phyloP scores from a whole-genome alignment of 129 eudicot genomes.

The Flaveria ramosissima region DNA sequence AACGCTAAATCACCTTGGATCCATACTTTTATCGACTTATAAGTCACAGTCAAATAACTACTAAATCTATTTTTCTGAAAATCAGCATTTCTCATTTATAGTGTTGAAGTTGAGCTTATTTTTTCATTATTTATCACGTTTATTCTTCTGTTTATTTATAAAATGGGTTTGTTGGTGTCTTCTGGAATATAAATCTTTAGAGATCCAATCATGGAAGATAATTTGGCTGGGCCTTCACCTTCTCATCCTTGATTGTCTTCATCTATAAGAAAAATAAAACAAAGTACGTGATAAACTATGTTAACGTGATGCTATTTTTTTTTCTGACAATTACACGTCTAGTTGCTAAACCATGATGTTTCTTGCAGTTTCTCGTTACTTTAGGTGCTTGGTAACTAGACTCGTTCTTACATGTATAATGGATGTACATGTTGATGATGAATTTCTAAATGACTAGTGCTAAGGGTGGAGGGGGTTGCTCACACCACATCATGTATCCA shows the following conservation, averaged over 20 bases:
- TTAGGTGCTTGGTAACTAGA: conserved; percentile 74
- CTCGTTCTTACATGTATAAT: neutral
- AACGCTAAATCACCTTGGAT: conserved; percentile 77
- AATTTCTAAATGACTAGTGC: neutral
- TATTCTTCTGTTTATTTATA: neutral
- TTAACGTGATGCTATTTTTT: neutral
- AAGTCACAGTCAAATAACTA: conserved; percentile 75
- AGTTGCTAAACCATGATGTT: conserved; percentile 85
- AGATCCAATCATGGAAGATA: conserved; percentile 87
- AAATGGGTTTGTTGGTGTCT: conserved; percentile 87
- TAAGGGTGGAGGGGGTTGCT: neutral
- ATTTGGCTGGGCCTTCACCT: conserved; percentile 48
- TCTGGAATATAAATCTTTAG: conserved; percentile 65
- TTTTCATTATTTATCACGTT: neutral
- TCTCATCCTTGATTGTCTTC: neutral
- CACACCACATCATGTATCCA: too few species aligned
- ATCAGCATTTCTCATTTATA: neutral
- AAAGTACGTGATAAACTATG: neutral
- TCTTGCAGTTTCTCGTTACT: conserved; percentile 88
- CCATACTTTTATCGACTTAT: conserved; percentile 77
- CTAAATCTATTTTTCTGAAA: neutral
- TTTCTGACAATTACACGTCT: conserved; percentile 69
- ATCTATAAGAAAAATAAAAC: neutral
- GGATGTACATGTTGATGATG: neutral
- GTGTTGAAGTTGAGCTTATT: neutral